Conservation (phyloP, 495 filamentous ascomycete species). For the Lepidopterella palustris region DNA sequence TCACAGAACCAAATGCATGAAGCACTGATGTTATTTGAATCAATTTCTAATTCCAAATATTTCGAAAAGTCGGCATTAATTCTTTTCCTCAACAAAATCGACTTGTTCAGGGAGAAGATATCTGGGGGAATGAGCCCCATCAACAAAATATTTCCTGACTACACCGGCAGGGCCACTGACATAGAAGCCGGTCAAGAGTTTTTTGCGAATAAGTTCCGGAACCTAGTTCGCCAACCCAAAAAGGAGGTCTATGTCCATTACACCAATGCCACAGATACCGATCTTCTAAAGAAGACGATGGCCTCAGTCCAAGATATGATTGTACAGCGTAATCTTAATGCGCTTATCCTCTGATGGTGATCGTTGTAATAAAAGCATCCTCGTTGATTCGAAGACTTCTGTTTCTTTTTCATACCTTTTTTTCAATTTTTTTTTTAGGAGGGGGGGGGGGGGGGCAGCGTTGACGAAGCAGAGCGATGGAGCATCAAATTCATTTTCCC, state of each 20-base stretch:
- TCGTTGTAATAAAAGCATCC: conserved; percentile 9
- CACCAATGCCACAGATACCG: conserved; percentile 96
- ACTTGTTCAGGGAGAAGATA: conserved; percentile 99
- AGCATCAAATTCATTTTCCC: not conserved
- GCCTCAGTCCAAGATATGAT: conserved; percentile 97
- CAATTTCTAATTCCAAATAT: conserved; percentile 98
- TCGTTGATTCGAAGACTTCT: conserved; percentile 10
- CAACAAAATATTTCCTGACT: conserved; percentile 99
- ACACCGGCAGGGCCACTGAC: conserved; percentile 56
- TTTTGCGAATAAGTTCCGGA: conserved; percentile 33
- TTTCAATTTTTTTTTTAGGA: no score
- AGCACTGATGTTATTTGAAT: conserved; percentile 95
- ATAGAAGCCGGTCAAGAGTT: conserved; percentile 37
- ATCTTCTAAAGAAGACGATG: conserved; percentile 96
- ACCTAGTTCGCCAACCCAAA: conserved; percentile 91
- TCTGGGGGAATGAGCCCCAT: conserved; percentile 81
- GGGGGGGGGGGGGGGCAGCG: not conserved
- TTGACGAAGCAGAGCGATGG: not conserved
- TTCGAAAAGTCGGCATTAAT: conserved; percentile 99
- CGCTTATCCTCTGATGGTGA: conserved; percentile 84
- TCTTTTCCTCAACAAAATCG: conserved; percentile 99
- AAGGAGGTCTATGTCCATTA: conserved; percentile 99
- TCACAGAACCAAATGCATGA: conserved; percentile 93
- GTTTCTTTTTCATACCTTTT: conserved; percentile 7
- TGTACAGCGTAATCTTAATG: conserved; percentile 93